Conservation (phyloP, 1,284 basidiomycete species). For the Heterobasidion irregulare region DNA sequence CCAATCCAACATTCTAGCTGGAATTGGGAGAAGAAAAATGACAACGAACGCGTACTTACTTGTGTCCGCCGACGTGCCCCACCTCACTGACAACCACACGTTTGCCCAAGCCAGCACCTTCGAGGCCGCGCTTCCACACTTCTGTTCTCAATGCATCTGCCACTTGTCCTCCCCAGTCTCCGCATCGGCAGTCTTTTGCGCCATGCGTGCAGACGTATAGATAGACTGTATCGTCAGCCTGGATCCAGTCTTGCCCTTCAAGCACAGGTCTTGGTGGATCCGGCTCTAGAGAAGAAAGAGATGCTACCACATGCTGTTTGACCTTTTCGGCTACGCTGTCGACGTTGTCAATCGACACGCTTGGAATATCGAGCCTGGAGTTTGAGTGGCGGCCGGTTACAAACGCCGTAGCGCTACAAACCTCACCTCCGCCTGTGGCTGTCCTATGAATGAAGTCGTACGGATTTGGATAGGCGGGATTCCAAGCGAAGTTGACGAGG, state of each 20-base stretch:
- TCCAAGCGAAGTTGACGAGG: constrained; percentile 55
- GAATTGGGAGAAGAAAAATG: not conserved
- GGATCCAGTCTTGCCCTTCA: constrained; percentile 8
- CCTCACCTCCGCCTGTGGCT: constrained; percentile 10
- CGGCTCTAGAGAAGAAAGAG: not conserved
- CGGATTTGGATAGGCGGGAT: constrained; percentile 16
- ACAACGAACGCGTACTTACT: constrained; percentile 40
- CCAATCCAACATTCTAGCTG: no score
- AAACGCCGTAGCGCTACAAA: constrained; percentile 40
- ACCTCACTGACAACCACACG: constrained; percentile 47
- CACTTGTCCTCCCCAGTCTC: constrained; percentile 51
- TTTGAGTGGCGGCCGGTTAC: constrained; percentile 29
- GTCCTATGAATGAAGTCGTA: not conserved
- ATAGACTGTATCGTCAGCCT: constrained; percentile 20
- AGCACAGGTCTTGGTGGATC: not conserved
- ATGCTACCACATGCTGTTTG: constrained; percentile 19
- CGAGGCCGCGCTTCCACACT: constrained; percentile 16
- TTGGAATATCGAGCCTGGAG: constrained; percentile 32
- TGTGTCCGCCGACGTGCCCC: constrained; percentile 79
- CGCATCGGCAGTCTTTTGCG: constrained; percentile 41
- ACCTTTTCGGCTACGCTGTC: constrained; percentile 35
- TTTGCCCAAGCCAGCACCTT: constrained; percentile 5
- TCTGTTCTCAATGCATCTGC: constrained; percentile 24
- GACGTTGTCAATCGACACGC: constrained; percentile 37
- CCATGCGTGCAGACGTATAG: constrained; percentile 43